Conservation (phyloP, 306 rosid species). For the Arachis hypogaea region DNA sequence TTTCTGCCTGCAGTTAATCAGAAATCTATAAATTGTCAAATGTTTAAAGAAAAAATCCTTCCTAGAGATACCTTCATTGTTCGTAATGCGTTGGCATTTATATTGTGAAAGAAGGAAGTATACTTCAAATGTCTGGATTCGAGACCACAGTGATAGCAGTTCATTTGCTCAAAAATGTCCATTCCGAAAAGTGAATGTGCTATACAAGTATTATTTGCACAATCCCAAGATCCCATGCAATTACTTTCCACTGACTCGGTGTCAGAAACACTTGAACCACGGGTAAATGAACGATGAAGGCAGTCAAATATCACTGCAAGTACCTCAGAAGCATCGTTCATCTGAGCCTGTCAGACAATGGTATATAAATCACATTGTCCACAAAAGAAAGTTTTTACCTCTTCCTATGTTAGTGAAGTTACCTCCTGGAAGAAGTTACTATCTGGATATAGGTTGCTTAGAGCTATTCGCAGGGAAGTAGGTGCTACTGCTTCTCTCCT, state of each 20-base stretch:
- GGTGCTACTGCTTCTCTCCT: conserved; percentile 88
- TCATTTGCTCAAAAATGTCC: conserved; percentile 90
- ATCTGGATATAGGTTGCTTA: conserved; percentile 88
- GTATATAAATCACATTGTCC: conserved; percentile 41
- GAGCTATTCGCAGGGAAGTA: conserved; percentile 85
- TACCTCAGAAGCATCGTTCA: conserved; percentile 99
- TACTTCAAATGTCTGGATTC: conserved; percentile 90
- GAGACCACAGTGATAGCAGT: conserved; percentile 75
- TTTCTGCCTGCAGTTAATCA: conserved; percentile 33
- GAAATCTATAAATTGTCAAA: conserved; percentile 1
- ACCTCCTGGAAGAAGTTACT: conserved; percentile 97
- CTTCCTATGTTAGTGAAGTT: conserved; percentile 32
- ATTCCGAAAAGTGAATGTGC: conserved; percentile 92
- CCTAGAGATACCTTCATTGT: conserved; percentile 74
- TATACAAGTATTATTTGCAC: conserved; percentile 74
- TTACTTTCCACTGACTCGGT: conserved; percentile 70
- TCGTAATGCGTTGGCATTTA: conserved; percentile 93
- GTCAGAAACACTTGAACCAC: conserved; percentile 60
- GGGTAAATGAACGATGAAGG: conserved; percentile 82
- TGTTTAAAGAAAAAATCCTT: neutral
- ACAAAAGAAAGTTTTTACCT: conserved; percentile 31
- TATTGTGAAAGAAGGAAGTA: conserved; percentile 93
- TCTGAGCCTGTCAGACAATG: conserved; percentile 76
- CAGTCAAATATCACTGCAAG: conserved; percentile 85
- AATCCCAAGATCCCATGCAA: conserved; percentile 80